phyloP scores from a whole-genome alignment of 306 rosid species.

The Citrullus colocynthis region DNA sequence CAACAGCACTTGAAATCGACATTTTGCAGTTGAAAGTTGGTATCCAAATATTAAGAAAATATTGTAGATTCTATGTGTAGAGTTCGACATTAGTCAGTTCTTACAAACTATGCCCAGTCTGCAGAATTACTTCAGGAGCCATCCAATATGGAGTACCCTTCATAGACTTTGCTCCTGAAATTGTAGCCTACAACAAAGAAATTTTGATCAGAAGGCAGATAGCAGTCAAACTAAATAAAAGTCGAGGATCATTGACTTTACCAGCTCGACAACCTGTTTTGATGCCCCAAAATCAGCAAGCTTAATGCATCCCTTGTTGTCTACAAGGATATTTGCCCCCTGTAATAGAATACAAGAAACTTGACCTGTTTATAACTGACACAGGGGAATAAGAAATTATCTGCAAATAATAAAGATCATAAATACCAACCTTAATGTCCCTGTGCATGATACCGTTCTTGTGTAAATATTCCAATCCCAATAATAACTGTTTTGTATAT shows the following conservation, averaged over 20 bases:
- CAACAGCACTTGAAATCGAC: neutral
- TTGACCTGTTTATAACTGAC: slow-evolving; percentile 5
- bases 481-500: slow-evolving; percentile 73
- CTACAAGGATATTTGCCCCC: slow-evolving; percentile 99
- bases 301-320: slow-evolving; percentile 94
- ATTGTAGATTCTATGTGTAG: neutral
- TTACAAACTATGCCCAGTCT: slow-evolving; percentile 99
- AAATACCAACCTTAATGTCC: slow-evolving; percentile 70
- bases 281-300: slow-evolving; percentile 99
- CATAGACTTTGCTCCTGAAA: slow-evolving; percentile 98
- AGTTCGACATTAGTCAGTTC: slow-evolving; percentile 21
- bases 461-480: slow-evolving; percentile 91
- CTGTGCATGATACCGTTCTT: slow-evolving; percentile 97
- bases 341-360: slow-evolving; percentile 23
- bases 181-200: slow-evolving; percentile 60
- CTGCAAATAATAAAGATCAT: slow-evolving; percentile 4
- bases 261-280: slow-evolving; percentile 97
- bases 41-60: neutral
- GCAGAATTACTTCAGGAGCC: slow-evolving; percentile 99
- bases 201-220: slow-evolving; percentile 12
- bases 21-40: neutral
- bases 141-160: slow-evolving; percentile 99
- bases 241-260: slow-evolving; percentile 17
- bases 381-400: neutral
- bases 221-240: neutral